Percentiles rank a stretch among this genome's conserved stretches.
These are phyloP conservation scores for Apostasia ramifera DNA, from an alignment of 106 monocot species.

Conservation along the genomic window DNA sequence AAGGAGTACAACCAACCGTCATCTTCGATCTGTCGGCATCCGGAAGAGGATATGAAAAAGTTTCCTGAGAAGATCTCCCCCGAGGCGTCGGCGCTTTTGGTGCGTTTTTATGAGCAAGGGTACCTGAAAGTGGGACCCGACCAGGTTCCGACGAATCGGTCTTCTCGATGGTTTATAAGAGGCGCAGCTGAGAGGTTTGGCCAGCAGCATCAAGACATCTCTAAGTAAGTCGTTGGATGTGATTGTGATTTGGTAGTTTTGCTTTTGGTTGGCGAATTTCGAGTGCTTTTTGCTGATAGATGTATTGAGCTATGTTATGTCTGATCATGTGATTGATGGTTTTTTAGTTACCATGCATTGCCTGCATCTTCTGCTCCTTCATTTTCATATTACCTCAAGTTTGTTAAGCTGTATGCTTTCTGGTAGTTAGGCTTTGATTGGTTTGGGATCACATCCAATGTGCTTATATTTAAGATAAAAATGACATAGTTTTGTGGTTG, in stretches of 20 bases:
- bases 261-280: background rate
- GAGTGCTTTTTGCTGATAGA: background rate
- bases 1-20: background rate
- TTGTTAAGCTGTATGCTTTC: too few species aligned
- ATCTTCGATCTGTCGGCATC: background rate
- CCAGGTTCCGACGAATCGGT: slow-evolving; percentile 12
- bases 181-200: slow-evolving; percentile 49
- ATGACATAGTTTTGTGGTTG: too few species aligned
- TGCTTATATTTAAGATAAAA: too few species aligned
- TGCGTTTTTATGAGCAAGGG: slow-evolving; percentile 38
- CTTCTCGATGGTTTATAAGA: slow-evolving; percentile 37
- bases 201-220: slow-evolving; percentile 50
- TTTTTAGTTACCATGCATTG: background rate
- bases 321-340: background rate
- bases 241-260: background rate
- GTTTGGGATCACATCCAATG: too few species aligned
- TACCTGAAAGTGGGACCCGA: slow-evolving; percentile 26
- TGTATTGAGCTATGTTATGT: background rate
- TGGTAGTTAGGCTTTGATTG: too few species aligned
- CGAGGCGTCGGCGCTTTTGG: slow-evolving; percentile 29
- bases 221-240: slow-evolving; percentile 36
- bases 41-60: slow-evolving; percentile 25
- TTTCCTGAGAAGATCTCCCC: slow-evolving; percentile 27
- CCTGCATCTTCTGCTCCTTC: too few species aligned
- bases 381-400: too few species aligned